phyloP scores from a whole-genome alignment of 441 rosid genomes.

The Eutrema salsugineum region DNA sequence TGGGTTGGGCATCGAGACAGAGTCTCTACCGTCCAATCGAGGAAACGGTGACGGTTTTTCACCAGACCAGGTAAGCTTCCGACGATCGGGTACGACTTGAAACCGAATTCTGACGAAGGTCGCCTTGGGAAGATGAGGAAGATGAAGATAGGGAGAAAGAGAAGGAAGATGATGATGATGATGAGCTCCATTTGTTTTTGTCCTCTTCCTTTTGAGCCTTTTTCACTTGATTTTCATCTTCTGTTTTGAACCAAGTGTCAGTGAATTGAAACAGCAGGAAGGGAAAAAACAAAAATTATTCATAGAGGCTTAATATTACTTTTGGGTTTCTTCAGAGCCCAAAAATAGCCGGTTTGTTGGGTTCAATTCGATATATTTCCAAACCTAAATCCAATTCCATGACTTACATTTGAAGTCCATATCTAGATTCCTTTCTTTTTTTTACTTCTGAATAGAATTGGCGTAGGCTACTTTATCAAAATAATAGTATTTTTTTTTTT shows the following conservation, averaged over 20 bases:
- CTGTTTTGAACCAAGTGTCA: not conserved
- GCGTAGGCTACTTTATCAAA: too few relatives aligned
- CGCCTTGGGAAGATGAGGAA: conserved; percentile 20
- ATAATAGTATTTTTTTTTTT: too few relatives aligned
- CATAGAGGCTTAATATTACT: not conserved
- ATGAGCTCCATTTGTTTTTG: conserved; percentile 3
- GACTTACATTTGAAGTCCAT: too few relatives aligned
- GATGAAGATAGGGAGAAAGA: conserved; percentile 28
- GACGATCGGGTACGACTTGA: conserved; percentile 53
- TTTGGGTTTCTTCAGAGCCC: not conserved
- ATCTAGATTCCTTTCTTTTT: too few relatives aligned
- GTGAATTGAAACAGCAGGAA: not conserved
- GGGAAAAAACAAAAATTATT: not conserved
- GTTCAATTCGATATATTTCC: not conserved
- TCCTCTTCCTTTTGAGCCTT: not conserved
- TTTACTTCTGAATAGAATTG: too few relatives aligned
- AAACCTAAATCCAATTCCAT: not conserved
- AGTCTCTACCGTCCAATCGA: conserved; percentile 45
- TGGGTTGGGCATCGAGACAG: conserved; percentile 44
- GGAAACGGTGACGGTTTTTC: conserved; percentile 35
- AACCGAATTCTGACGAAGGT: conserved; percentile 22
- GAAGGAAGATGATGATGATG: conserved; percentile 20
- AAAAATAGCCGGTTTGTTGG: not conserved
- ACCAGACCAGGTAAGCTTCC: conserved; percentile 42
- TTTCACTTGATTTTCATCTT: not conserved